Evolutionary conservation across 2,329 filamentous ascomycete genomes (phyloP).

Genomic region (Fusarium concolor): DNA sequence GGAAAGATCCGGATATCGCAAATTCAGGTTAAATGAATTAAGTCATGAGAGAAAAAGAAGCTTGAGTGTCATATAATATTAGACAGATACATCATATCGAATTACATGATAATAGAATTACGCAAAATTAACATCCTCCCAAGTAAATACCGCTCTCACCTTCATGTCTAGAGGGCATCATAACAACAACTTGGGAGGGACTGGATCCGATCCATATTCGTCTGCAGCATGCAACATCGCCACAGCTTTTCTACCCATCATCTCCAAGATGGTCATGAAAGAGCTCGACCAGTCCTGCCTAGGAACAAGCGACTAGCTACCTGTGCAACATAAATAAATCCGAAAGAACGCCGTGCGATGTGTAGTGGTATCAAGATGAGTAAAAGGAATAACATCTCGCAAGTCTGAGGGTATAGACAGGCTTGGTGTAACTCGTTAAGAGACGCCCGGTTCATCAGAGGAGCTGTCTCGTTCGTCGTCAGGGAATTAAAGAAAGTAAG

Average conservation of each 20-base stretch:
- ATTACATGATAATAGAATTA: slow-evolving; percentile 36
- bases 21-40: too few species aligned
- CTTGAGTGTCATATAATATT: slow-evolving; percentile 10
- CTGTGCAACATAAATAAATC: slow-evolving; percentile 23
- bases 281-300: neutral
- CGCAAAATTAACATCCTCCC: slow-evolving; percentile 24
- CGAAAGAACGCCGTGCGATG: slow-evolving; percentile 47
- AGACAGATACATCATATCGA: slow-evolving; percentile 11
- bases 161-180: slow-evolving; percentile 21
- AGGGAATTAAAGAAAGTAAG: slow-evolving; percentile 41
- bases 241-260: slow-evolving; percentile 28
- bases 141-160: slow-evolving; percentile 15
- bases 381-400: slow-evolving; percentile 34
- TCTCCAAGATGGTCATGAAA: slow-evolving; percentile 18
- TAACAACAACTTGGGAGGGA: slow-evolving; percentile 5
- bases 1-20: slow-evolving; percentile 5
- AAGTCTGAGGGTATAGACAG: slow-evolving; percentile 37
- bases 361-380: slow-evolving; percentile 47
- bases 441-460: slow-evolving; percentile 42
- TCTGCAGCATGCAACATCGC: slow-evolving; percentile 16
- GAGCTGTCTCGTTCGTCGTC: slow-evolving; percentile 43
- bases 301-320: slow-evolving; percentile 8
- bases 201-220: slow-evolving; percentile 1
- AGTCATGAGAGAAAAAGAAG: neutral
- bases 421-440: slow-evolving; percentile 39